A percentile compares a stretch with the other conserved stretches of the same genome.
Conservation (phyloP, 805 yeast genomes). For the Teunomyces cretensis region DNA sequence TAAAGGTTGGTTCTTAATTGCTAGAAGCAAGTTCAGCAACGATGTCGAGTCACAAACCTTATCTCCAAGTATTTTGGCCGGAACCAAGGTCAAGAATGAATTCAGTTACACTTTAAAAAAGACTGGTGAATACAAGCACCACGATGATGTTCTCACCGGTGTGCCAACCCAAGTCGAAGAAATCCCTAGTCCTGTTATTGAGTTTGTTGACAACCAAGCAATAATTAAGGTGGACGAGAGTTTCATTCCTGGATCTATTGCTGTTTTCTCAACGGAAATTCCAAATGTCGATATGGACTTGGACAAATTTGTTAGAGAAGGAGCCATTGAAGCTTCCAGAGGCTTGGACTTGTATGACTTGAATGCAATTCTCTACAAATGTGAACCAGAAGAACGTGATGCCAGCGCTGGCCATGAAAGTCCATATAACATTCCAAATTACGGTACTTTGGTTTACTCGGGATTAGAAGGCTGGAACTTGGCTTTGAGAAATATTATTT, state of each 20-base stretch:
- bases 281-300: conserved; percentile 63
- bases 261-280: conserved; percentile 72
- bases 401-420: conserved; percentile 71
- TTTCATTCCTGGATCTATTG: conserved; percentile 90
- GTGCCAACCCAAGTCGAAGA: conserved; percentile 64
- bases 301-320: conserved; percentile 66
- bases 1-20: conserved; percentile 83
- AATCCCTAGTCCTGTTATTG: conserved; percentile 50
- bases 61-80: conserved; percentile 58
- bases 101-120: conserved; percentile 58
- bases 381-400: conserved; percentile 88
- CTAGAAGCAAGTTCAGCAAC: conserved; percentile 71
- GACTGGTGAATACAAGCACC: conserved; percentile 48
- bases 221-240: conserved; percentile 54
- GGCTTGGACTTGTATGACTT: conserved; percentile 65
- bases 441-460: conserved; percentile 77
- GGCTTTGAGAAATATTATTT: conserved; percentile 59
- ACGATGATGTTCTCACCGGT: conserved; percentile 49
- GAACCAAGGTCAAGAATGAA: conserved; percentile 56
- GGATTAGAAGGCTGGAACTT: conserved; percentile 94
- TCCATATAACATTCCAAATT: conserved; percentile 68
- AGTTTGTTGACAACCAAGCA: conserved; percentile 44
- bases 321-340: conserved; percentile 72
- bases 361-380: conserved; percentile 70
- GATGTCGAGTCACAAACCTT: conserved; percentile 50